These are phyloP conservation scores for Sporothrix pallida DNA, from an alignment of 2,329 filamentous ascomycete genomes.

Conservation along the genomic window DNA sequence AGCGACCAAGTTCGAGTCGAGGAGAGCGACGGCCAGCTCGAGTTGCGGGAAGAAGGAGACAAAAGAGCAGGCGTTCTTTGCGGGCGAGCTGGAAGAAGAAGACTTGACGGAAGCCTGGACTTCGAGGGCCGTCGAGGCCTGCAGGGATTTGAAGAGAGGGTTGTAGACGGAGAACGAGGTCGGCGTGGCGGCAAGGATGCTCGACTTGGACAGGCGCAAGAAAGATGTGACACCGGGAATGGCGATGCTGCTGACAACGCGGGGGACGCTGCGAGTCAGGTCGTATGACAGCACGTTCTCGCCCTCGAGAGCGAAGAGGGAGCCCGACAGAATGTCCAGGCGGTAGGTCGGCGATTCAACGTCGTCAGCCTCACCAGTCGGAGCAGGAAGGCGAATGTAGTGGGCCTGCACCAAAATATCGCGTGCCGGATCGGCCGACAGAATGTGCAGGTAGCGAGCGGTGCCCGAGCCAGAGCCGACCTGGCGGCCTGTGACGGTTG, in stretches of 20 bases:
- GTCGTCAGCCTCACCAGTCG: constrained; percentile 11
- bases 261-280: constrained; percentile 66
- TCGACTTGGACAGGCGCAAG: constrained; percentile 68
- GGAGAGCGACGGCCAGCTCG: constrained; percentile 68
- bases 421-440: constrained; percentile 41
- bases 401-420: constrained; percentile 40
- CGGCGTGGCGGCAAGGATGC: constrained; percentile 66
- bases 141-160: constrained; percentile 68
- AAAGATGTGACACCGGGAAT: constrained; percentile 65
- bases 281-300: constrained; percentile 66
- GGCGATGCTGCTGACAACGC: constrained; percentile 60
- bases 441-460: constrained; percentile 45
- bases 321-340: constrained; percentile 67
- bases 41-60: constrained; percentile 68
- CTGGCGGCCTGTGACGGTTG: constrained; percentile 44
- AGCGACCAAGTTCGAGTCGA: constrained; percentile 68
- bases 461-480: constrained; percentile 30
- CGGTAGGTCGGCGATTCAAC: constrained; percentile 50
- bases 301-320: constrained; percentile 64
- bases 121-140: constrained; percentile 56
- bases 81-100: constrained; percentile 42
- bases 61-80: constrained; percentile 49
- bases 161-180: constrained; percentile 68
- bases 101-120: constrained; percentile 38
- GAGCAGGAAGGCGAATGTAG: constrained; percentile 34